Base-by-base conservation (phyloP, 805 yeast genomes). In the Myxozyma vanderwaltii region DNA sequence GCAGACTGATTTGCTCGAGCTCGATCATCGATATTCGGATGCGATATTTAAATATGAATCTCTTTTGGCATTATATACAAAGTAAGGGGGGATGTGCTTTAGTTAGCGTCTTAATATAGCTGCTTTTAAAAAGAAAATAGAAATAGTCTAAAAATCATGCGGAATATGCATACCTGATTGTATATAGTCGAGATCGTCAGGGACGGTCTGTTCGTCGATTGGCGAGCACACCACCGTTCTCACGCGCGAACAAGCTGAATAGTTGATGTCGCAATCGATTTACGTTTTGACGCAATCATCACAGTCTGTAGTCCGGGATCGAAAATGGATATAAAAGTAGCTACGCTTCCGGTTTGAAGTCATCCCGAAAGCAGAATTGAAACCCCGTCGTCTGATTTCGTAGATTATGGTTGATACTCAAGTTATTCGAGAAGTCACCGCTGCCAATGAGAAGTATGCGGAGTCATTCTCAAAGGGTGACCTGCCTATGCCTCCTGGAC, bases 401-500 rank as follows among this genome's bases (percentile, higher is more conserved):
- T 4, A 13, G 13, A 31, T 39, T 12, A 52, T 31, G 56, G 19
- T 36, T 12, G 13, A 51, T 4, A 56, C 55, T 12, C 24, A 54
- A 27, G 38, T 45, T 8, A 45, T 51, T 45, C 19, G 41, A 21
- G 63, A 61, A 44, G 48, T 61, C 19, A 40, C 49, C 4, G 56
- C 56, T 3, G 64, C 63, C 23, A 61, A 61, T 39, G 59, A 21
- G 5, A 44, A 45, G 27, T 61, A 61, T 39, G 54, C 53, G n/a
- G 49, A 48, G 23, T 23, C 43, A 23, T 61, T 58, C 39, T 26
- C 54, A 2, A 58, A 61, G 31, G 64, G 60, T 36, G 3, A 27
- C 4, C 51, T 61, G 47, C 64, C 65, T 17, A 43, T 61, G 48
- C 65, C 65, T 19, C 65, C 65, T 10, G 58, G 60, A 6, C 57